Conservation (phyloP, 768 basidiomycete genomes). For the Antrodiella citrinella region DNA sequence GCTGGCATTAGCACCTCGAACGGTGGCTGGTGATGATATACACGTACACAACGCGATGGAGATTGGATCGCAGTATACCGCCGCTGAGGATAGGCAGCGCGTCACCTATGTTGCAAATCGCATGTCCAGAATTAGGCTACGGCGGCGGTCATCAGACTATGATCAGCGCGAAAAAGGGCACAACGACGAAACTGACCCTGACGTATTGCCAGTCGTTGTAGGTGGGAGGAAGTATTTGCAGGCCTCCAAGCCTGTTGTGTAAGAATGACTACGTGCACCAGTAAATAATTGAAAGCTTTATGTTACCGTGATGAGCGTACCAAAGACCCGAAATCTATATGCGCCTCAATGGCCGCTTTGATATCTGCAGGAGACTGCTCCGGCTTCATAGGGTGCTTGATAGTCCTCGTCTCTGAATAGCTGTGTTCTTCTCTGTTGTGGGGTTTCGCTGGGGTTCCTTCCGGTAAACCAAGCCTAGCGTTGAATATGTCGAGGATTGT, state of each 20-base stretch:
- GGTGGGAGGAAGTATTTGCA: constrained; percentile 59
- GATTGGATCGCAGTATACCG: constrained; percentile 50
- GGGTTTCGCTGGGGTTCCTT: constrained; percentile 16
- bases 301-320: constrained; percentile 8
- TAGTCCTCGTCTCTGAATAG: constrained; percentile 25
- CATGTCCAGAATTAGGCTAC: constrained; percentile 19
- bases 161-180: neutral
- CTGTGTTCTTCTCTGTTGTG: constrained; percentile 23
- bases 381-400: constrained; percentile 23
- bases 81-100: constrained; percentile 43
- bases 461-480: constrained; percentile 21
- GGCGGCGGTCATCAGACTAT: neutral
- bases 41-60: constrained; percentile 50
- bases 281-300: neutral
- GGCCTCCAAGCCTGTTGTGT: constrained; percentile 59
- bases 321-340: constrained; percentile 30
- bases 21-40: too few species aligned
- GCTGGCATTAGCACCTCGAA: constrained; percentile 1
- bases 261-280: constrained; percentile 44
- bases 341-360: constrained; percentile 25
- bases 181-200: constrained; percentile 31
- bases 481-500: constrained; percentile 22
- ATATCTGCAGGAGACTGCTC: constrained; percentile 15
- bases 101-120: constrained; percentile 22
- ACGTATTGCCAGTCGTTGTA: constrained; percentile 60